Evolutionary conservation across 768 basidiomycete genomes (phyloP), one percentile per base, ranked within the genome.

Genomic region (Tremella mesenterica): DNA sequence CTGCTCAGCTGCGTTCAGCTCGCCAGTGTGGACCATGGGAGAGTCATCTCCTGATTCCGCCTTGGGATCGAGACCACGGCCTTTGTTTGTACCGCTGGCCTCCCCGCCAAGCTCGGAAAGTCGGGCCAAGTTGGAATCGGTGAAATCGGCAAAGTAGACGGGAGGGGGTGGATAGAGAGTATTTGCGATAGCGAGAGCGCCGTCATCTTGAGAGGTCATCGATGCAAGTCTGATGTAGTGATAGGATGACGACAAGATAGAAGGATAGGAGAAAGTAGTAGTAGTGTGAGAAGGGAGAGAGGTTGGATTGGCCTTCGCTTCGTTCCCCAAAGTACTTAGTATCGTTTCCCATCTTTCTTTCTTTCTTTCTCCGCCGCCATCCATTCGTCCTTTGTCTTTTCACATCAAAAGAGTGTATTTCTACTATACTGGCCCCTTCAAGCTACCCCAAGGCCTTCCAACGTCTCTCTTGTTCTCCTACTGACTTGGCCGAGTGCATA

Each of bases 131-230:
- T 61, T 52, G 13, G 29, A 47, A 21, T 57, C 45, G 3, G 67
- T 64, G 49, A 33, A 69, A 1, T 39, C 49, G 36, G 58, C 63
- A 44, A 58, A 69, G 53, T 57, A 64, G 10, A 52, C 27, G 0
- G 67, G 67, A 10, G 67, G 67, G 12, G 67, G 67, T 0, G 67
- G 67, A 44, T 65, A 69, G 43, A 69, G 57, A 4, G 67, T 65
- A 36, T 69, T 69, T 27, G 67, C 58, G 26, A 69, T 60, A 23
- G 28, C 50, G 28, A 41, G 27, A 26, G 23, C 21, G 28, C 20
- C 18, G 8, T 28, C 39, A 18, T 41, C 50, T 44, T 29, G 21
- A 16, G 8, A 16, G 27, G 21, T 46, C 44, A 46, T 46, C 34
- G 12, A 12, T 36, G 34, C n/a, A n/a, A n/a, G n/a, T n/a, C n/a